phyloP scores from a whole-genome alignment of 2,329 filamentous ascomycete species.

The Cercospora canescens region DNA sequence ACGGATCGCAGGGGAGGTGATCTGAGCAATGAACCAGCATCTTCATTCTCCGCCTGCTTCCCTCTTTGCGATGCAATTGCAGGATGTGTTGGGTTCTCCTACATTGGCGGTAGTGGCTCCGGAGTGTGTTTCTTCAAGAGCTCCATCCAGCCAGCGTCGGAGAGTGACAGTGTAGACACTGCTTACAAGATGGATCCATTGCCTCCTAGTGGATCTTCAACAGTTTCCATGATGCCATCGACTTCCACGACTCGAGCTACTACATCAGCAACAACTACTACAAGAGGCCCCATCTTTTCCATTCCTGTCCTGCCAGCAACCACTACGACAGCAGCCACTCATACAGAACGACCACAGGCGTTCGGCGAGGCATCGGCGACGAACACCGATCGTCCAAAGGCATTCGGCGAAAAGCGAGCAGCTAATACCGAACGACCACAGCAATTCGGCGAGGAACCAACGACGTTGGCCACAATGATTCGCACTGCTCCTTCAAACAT shows the following conservation, averaged over 20 bases:
- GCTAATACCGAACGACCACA: background rate
- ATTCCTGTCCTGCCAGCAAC: background rate
- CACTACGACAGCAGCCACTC: background rate
- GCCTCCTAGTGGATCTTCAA: background rate
- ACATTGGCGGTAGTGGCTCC: conserved; percentile 9
- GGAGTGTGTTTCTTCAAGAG: conserved; percentile 22
- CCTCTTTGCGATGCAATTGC: conserved; percentile 23
- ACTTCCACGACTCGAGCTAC: background rate
- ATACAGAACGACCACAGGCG: background rate
- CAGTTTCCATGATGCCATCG: background rate
- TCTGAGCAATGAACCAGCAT: conserved; percentile 13
- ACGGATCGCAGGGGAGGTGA: conserved; percentile 28
- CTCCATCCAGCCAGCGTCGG: background rate
- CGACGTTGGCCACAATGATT: background rate
- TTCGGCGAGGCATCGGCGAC: background rate
- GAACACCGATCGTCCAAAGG: background rate
- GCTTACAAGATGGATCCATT: background rate
- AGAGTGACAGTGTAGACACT: conserved; percentile 6
- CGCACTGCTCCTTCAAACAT: background rate
- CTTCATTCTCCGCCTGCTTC: conserved; percentile 27
- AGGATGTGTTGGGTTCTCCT: conserved; percentile 21
- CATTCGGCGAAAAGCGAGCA: background rate
- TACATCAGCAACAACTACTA: background rate
- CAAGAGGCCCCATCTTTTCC: background rate
- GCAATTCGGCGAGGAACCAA: background rate